Conservation (phyloP, 495 filamentous ascomycete species). For the Clohesyomyces aquaticus region DNA sequence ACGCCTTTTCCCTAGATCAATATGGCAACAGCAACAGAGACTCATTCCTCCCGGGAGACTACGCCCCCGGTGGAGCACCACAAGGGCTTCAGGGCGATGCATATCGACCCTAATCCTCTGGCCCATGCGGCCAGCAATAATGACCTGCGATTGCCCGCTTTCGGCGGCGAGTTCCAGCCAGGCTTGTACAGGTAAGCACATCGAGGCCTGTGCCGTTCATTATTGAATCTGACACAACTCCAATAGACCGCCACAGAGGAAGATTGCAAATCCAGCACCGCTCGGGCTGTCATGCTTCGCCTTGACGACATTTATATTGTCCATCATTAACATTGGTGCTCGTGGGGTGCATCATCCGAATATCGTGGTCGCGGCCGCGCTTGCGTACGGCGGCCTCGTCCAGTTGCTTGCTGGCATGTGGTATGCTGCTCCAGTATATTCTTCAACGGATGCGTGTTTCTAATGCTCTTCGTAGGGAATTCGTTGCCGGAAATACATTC, state of each 20-base stretch:
- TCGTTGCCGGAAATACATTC: conserved; percentile 95
- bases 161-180: conserved; percentile 95
- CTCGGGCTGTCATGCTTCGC: conserved; percentile 77
- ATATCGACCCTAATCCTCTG: conserved; percentile 60
- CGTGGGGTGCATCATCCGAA: conserved; percentile 55
- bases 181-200: conserved; percentile 69
- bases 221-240: not conserved
- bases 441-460: not conserved
- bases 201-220: not conserved
- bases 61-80: not conserved
- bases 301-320: conserved; percentile 91
- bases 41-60: not conserved
- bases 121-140: conserved; percentile 67
- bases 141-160: conserved; percentile 68
- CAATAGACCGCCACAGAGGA: conserved; percentile 67
- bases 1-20: not conserved
- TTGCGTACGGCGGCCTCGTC: conserved; percentile 68
- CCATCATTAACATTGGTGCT: conserved; percentile 75
- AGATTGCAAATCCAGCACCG: conserved; percentile 66
- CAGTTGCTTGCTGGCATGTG: conserved; percentile 97
- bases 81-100: not conserved
- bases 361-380: conserved; percentile 49
- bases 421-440: conserved; percentile 62
- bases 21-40: not conserved
- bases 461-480: conserved; percentile 68